phyloP scores from a whole-genome alignment of 768 basidiomycete species.

The Saitozyma podzolica region DNA sequence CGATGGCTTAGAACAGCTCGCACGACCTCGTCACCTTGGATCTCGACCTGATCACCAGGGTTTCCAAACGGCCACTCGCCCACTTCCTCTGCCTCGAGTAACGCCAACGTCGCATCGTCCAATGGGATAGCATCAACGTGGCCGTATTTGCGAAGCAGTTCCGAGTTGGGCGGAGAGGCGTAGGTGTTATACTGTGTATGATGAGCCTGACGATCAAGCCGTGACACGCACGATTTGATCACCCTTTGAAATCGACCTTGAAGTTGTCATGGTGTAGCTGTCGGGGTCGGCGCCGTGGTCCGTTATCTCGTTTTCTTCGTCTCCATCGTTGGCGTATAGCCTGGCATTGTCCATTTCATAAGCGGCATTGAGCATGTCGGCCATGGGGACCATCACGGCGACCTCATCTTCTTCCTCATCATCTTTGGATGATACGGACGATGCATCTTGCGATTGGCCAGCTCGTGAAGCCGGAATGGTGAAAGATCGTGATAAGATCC shows the following conservation, averaged over 20 bases:
- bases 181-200: conserved; percentile 85
- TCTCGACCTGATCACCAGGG: conserved; percentile 48
- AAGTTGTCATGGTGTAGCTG: conserved; percentile 64
- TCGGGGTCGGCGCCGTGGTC: not conserved
- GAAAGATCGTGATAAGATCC: conserved; percentile 91
- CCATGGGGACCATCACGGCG: conserved; percentile 91
- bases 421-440: conserved; percentile 46
- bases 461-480: conserved; percentile 62
- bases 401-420: conserved; percentile 63
- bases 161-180: conserved; percentile 86
- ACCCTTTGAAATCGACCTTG: conserved; percentile 62
- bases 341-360: conserved; percentile 82
- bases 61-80: conserved; percentile 44
- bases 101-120: conserved; percentile 5
- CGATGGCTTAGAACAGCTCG: conserved; percentile 12
- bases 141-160: conserved; percentile 90
- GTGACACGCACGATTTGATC: conserved; percentile 75
- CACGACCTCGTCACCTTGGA: conserved; percentile 37
- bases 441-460: conserved; percentile 29
- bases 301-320: not conserved
- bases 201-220: not conserved
- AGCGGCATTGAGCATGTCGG: conserved; percentile 91
- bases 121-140: conserved; percentile 75
- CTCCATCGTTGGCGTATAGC: conserved; percentile 58
- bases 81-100: conserved; percentile 22